phyloP scores from a whole-genome alignment of 2,329 filamentous ascomycete genomes.

The Dothistroma septosporum region DNA sequence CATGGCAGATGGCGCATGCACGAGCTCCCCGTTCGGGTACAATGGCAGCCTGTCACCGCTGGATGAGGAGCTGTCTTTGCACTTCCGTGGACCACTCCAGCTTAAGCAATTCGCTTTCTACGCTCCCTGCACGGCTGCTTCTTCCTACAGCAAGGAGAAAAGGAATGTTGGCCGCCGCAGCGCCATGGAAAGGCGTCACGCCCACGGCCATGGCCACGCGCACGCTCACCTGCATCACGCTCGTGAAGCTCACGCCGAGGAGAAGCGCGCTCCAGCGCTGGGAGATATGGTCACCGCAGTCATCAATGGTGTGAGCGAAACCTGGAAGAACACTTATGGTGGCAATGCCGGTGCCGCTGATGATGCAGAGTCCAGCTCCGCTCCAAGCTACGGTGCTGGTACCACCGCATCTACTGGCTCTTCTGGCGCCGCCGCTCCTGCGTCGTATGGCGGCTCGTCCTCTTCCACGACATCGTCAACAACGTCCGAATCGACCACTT shows the following conservation, averaged over 20 bases:
- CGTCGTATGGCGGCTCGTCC: background rate
- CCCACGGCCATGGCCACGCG: conserved; percentile 40
- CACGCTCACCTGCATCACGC: conserved; percentile 52
- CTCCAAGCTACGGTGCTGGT: conserved; percentile 2
- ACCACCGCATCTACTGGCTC: conserved; percentile 21
- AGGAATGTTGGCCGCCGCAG: conserved; percentile 8
- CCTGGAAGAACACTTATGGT: conserved; percentile 57
- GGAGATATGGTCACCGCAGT: conserved; percentile 53
- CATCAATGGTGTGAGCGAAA: conserved; percentile 55
- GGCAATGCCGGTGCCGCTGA: conserved; percentile 31
- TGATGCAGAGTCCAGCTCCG: conserved; percentile 12
- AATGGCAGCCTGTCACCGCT: conserved; percentile 62
- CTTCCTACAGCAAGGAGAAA: conserved; percentile 33
- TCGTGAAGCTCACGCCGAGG: conserved; percentile 21
- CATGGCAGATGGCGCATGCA: conserved; percentile 59
- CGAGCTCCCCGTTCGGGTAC: conserved; percentile 51
- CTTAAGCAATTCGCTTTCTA: conserved; percentile 68
- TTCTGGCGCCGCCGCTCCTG: conserved; percentile 1
- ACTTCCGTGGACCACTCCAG: conserved; percentile 66
- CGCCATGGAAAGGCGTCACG: conserved; percentile 33
- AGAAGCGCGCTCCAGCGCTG: conserved; percentile 40
- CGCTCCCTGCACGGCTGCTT: conserved; percentile 41
- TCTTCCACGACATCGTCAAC: background rate
- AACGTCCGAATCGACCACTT: conserved; percentile 13
- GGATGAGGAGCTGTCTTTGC: conserved; percentile 66